phyloP scores from a whole-genome alignment of 2,329 filamentous ascomycete species.

The Zasmidium cellare region DNA sequence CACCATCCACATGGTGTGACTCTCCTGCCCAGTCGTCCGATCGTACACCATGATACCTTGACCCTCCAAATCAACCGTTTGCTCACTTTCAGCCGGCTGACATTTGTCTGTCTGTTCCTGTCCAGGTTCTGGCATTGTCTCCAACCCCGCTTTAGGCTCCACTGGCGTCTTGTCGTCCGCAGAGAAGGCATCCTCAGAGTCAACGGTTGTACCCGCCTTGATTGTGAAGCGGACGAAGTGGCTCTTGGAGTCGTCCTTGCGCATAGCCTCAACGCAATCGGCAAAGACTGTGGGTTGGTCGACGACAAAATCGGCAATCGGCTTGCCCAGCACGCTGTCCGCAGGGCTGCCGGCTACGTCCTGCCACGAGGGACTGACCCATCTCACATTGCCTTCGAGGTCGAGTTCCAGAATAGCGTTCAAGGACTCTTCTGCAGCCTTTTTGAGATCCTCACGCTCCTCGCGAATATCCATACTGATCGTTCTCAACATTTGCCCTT shows the following conservation, averaged over 20 bases:
- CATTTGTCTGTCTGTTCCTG: background rate
- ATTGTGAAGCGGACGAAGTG: slow-evolving; percentile 83
- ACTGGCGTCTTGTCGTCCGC: slow-evolving; percentile 28
- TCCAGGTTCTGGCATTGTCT: slow-evolving; percentile 11
- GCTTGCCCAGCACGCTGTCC: slow-evolving; percentile 70
- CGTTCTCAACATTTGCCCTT: slow-evolving; percentile 56
- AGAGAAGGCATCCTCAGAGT: slow-evolving; percentile 47
- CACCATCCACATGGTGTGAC: slow-evolving; percentile 99
- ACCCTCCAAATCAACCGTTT: slow-evolving; percentile 80
- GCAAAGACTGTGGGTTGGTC: slow-evolving; percentile 79
- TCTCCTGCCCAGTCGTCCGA: slow-evolving; percentile 78
- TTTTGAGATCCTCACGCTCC: slow-evolving; percentile 88
- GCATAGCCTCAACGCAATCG: slow-evolving; percentile 83
- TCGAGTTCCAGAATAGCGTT: slow-evolving; percentile 96
- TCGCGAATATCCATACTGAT: slow-evolving; percentile 88
- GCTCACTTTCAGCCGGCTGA: slow-evolving; percentile 26
- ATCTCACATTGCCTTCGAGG: slow-evolving; percentile 85
- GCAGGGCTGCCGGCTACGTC: slow-evolving; percentile 83
- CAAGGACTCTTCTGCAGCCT: slow-evolving; percentile 92
- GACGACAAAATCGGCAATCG: slow-evolving; percentile 78
- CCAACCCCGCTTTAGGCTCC: slow-evolving; percentile 29
- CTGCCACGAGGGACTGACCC: slow-evolving; percentile 94
- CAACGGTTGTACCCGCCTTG: slow-evolving; percentile 58
- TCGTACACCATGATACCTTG: slow-evolving; percentile 99
- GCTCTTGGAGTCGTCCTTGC: slow-evolving; percentile 88